Conservation (phyloP, 2,329 filamentous ascomycete genomes). For the Exserohilum turcica region DNA sequence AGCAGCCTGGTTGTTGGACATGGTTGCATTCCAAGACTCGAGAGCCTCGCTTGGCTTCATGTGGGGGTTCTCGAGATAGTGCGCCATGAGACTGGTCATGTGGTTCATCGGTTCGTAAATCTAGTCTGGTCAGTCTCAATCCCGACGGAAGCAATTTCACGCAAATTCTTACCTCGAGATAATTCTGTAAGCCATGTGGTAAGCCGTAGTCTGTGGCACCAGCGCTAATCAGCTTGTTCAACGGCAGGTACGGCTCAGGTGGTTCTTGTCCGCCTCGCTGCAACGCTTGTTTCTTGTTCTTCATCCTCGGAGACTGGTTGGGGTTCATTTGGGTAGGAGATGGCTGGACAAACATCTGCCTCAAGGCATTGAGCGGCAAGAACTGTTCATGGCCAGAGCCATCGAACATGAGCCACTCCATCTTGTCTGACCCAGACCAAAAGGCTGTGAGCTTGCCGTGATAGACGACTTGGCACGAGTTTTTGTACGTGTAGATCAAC, state of each 20-base stretch:
- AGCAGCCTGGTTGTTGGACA: slow-evolving; percentile 39
- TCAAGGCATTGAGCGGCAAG: slow-evolving; percentile 69
- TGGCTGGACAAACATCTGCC: slow-evolving; percentile 51
- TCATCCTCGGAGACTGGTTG: slow-evolving; percentile 62
- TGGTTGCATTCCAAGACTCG: slow-evolving; percentile 56
- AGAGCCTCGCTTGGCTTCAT: slow-evolving; percentile 62
- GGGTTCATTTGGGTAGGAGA: slow-evolving; percentile 55
- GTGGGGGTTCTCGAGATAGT: slow-evolving; percentile 58
- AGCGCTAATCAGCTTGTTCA: slow-evolving; percentile 53
- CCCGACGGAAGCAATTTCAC: slow-evolving; percentile 10
- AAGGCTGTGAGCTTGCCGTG: slow-evolving; percentile 77
- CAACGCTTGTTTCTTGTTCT: slow-evolving; percentile 56
- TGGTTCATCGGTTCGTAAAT: slow-evolving; percentile 68
- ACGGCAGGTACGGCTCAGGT: slow-evolving; percentile 49
- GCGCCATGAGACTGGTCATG: slow-evolving; percentile 66
- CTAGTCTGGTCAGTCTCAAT: slow-evolving; percentile 49
- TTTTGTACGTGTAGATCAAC: slow-evolving; percentile 88
- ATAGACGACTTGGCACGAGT: slow-evolving; percentile 78
- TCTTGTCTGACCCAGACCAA: slow-evolving; percentile 76
- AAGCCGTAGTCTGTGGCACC: slow-evolving; percentile 60
- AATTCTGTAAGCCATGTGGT: slow-evolving; percentile 61
- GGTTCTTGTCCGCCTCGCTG: slow-evolving; percentile 32
- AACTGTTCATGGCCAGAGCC: slow-evolving; percentile 81
- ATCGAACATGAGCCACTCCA: slow-evolving; percentile 84
- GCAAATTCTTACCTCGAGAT: slow-evolving; percentile 62